Evolutionary conservation across 345 rosid genomes (phyloP).

Genomic region (Luvunga scandens): DNA sequence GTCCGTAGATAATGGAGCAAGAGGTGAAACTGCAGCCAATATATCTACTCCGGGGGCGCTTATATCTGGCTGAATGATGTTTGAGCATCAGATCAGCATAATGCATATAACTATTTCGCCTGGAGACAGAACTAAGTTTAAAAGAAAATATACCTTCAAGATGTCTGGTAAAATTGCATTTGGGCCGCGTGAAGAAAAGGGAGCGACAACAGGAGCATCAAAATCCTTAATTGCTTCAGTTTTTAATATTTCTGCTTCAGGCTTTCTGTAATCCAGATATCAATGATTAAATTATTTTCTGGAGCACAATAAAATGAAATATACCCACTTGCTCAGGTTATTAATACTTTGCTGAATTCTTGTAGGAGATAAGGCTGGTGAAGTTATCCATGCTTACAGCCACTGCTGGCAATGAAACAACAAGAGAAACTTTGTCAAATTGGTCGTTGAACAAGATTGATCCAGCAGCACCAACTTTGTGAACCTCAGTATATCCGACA

Average conservation of each 20-base stretch:
- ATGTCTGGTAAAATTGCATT: conserved; percentile 23
- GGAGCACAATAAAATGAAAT: not conserved
- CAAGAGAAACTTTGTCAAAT: not conserved
- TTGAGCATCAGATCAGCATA: not conserved
- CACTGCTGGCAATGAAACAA: conserved; percentile 29
- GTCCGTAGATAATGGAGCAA: conserved; percentile 16
- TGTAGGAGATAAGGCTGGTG: conserved; percentile 20
- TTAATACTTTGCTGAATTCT: conserved; percentile 30
- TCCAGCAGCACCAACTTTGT: conserved; percentile 30
- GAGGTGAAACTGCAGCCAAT: conserved; percentile 37
- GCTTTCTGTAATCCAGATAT: not conserved
- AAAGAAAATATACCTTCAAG: not conserved
- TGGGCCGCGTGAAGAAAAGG: conserved; percentile 48
- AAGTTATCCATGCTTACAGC: not conserved
- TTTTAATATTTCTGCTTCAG: conserved; percentile 25
- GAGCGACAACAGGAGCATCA: conserved; percentile 31
- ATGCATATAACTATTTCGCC: not conserved
- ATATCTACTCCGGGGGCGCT: conserved; percentile 47
- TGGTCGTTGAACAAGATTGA: not conserved
- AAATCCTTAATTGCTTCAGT: conserved; percentile 26
- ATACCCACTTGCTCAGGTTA: not conserved
- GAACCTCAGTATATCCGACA: not conserved
- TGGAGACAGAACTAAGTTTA: not conserved
- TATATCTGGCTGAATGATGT: conserved; percentile 42
- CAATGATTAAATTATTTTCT: not conserved